Evolutionary conservation across 371 early-diverging fungal genomes (phyloP).

Genomic region (Mortierella sp.): DNA sequence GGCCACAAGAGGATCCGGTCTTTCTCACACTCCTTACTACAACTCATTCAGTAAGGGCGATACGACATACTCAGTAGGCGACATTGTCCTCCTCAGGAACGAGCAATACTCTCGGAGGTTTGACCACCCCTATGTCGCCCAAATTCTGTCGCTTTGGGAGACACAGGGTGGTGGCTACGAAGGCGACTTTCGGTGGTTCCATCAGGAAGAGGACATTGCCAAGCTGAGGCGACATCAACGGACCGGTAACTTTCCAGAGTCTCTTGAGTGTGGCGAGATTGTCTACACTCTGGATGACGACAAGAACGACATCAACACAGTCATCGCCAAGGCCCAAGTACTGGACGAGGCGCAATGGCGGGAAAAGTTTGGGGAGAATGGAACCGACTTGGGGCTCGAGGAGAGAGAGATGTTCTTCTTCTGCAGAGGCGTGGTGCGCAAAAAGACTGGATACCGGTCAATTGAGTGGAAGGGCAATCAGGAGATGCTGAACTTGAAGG

Average conservation of each 20-base stretch:
- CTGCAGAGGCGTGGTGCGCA: conserved; percentile 57
- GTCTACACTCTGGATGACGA: conserved; percentile 65
- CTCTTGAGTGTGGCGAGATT: conserved; percentile 50
- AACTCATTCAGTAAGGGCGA: conserved; percentile 32
- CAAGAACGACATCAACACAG: conserved; percentile 56
- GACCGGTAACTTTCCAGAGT: conserved; percentile 41
- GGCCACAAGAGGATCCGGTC: conserved; percentile 51
- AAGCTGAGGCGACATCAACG: conserved; percentile 29
- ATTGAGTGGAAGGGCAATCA: conserved; percentile 49
- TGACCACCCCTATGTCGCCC: conserved; percentile 59
- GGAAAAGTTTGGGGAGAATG: conserved; percentile 8
- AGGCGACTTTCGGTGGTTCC: conserved; percentile 63
- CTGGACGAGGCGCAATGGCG: conserved; percentile 42
- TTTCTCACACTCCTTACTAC: conserved; percentile 52
- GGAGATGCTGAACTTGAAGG: conserved; percentile 60
- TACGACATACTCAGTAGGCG: conserved; percentile 34
- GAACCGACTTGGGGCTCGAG: neutral
- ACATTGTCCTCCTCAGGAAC: conserved; percentile 49
- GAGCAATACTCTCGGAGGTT: conserved; percentile 36
- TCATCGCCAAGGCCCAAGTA: conserved; percentile 57
- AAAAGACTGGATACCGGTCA: conserved; percentile 51
- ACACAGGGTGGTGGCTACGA: conserved; percentile 60
- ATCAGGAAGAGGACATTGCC: conserved; percentile 53
- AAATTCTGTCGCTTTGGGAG: conserved; percentile 63
- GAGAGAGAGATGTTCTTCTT: conserved; percentile 26